Evolutionary conservation across 2,329 filamentous ascomycete species (phyloP), one percentile per base, ranked within the genome.

Genomic region (Exophiala sp.): DNA sequence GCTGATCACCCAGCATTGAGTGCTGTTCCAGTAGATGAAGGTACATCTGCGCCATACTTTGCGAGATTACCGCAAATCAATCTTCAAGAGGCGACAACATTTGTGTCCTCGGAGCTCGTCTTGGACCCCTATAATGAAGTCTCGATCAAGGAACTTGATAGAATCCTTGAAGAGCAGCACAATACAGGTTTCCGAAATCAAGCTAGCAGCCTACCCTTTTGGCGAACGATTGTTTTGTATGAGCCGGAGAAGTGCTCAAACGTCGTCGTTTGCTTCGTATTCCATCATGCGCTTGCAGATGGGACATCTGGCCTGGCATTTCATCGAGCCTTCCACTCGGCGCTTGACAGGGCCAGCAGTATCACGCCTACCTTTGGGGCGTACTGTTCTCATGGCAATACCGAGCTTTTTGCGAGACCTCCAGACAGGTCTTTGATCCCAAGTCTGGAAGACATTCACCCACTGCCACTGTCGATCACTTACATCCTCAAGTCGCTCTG

Each of bases 201-300:
- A 9, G 5, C 7, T 11, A 20, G 35, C 36, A 24, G 11, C 5
- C 14, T 50, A 12, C 47, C 47, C 5, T n/a, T 50, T 1, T 50
- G 47, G 47, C n/a, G 47, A 3, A 8, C 42, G 36, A 8, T 50
- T n/a, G 32, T 50, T n/a, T 3, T 50, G 3, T 20, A 50, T n/a
- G 10, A 16, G 5, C 35, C 35, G 7, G 47, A 29, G 8, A n/a
- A 24, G 11, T 32, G 12, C 36, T 20, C 6, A 8, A 2, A 9
- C 5, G 77, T 79, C 53, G 74, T 72, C 1, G 73, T 70, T 1
- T 64, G 62, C 2, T 78, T 76, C 63, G 65, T 77, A 6, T 76
- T 68, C 54, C 76, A 79, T 52, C 76, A 78, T 63, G 72, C 71
- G 2, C 66, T 78, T 48, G 71, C 69, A 1, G 76, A 79, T 60